Percentiles rank a stretch among this genome's conserved stretches.
Evolutionary conservation across 2,329 filamentous ascomycete species (phyloP).

Genomic region (Fusarium xyrophilum): DNA sequence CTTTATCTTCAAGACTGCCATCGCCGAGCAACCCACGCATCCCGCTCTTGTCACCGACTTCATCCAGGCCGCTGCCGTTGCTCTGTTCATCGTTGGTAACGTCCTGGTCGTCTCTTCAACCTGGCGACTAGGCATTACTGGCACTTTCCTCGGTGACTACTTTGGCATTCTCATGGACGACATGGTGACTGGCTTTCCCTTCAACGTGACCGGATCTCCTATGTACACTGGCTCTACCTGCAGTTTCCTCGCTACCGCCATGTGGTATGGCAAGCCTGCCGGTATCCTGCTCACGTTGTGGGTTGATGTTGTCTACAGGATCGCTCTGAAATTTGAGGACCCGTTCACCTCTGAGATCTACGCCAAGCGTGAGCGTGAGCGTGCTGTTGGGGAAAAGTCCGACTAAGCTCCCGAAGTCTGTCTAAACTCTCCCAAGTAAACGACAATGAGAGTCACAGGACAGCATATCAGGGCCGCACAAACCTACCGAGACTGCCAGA

Average conservation of each 20-base stretch:
- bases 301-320: constrained; percentile 78
- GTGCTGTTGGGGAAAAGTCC: constrained; percentile 61
- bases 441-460: constrained; percentile 2
- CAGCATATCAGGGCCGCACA: background rate
- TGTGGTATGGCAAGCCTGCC: constrained; percentile 87
- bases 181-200: constrained; percentile 93
- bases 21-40: constrained; percentile 77
- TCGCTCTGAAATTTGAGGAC: constrained; percentile 88
- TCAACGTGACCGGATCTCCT: constrained; percentile 87
- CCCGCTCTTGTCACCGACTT: constrained; percentile 70
- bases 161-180: constrained; percentile 97
- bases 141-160: constrained; percentile 97
- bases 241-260: constrained; percentile 87
- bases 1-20: constrained; percentile 82
- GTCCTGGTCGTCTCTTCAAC: constrained; percentile 87
- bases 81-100: constrained; percentile 78
- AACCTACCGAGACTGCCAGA: background rate
- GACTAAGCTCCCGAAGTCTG: constrained; percentile 46
- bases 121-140: constrained; percentile 90
- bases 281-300: constrained; percentile 77
- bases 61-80: constrained; percentile 70
- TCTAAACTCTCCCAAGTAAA: constrained; percentile 11
- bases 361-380: constrained; percentile 75
- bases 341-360: constrained; percentile 95
- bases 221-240: constrained; percentile 97